Percentiles rank a stretch among this genome's conserved stretches.
phyloP scores from a whole-genome alignment of 371 early-diverging fungal species.

The Homolaphlyctis polyrhiza region DNA sequence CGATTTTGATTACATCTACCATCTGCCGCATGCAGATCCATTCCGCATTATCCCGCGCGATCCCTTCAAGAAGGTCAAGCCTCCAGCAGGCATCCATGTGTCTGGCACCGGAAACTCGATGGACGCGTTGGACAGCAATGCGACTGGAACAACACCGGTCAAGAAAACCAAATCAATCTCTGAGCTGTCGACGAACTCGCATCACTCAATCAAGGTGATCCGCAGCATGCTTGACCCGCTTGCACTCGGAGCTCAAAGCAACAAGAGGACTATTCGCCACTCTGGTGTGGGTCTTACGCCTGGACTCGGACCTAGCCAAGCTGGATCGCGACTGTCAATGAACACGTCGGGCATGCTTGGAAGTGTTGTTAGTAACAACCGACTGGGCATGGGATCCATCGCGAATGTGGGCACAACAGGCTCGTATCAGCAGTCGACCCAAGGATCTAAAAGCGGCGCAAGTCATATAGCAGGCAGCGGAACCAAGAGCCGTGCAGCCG shows the following conservation, averaged over 20 bases:
- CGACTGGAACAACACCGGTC: background rate
- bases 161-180: slow-evolving; percentile 2
- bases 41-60: slow-evolving; percentile 25
- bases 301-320: background rate
- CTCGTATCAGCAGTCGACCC: background rate
- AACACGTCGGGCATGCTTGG: background rate
- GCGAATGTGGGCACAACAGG: background rate
- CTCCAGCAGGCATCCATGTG: background rate
- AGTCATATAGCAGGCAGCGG: background rate
- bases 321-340: background rate
- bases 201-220: slow-evolving; percentile 11
- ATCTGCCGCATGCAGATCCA: slow-evolving; percentile 42
- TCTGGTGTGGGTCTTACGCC: background rate
- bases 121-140: slow-evolving; percentile 1
- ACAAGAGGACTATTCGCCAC: background rate
- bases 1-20: slow-evolving; percentile 48
- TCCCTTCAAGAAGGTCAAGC: slow-evolving; percentile 20
- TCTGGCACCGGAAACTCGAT: background rate
- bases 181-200: slow-evolving; percentile 7
- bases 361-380: background rate
- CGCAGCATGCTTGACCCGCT: slow-evolving; percentile 12
- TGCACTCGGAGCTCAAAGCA: background rate
- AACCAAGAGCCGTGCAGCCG: background rate
- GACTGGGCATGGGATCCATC: slow-evolving; percentile 2
- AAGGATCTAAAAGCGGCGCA: background rate